Evolutionary conservation across 2,329 filamentous ascomycete species (phyloP).

Genomic region (Periconia digitata): DNA sequence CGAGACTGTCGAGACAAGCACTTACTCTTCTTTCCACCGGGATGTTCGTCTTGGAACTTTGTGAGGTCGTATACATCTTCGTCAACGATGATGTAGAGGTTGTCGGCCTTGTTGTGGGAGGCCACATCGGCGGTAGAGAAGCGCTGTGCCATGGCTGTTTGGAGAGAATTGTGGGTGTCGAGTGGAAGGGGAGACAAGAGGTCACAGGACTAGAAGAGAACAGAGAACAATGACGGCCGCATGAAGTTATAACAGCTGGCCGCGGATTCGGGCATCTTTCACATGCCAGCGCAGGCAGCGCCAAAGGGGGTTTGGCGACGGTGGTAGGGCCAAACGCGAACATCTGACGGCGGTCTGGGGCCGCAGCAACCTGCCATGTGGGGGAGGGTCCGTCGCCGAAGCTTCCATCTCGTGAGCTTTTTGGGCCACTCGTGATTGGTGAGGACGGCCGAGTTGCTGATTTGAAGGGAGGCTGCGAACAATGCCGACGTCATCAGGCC

Average conservation of each 20-base stretch:
- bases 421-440: conserved; percentile 30
- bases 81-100: conserved; percentile 87
- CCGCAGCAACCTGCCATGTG: conserved; percentile 25
- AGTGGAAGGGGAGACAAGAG: conserved; percentile 8
- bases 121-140: conserved; percentile 85
- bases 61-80: conserved; percentile 96
- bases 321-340: conserved; percentile 25
- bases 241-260: conserved; percentile 23
- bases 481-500: conserved; percentile 30
- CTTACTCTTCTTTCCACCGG: conserved; percentile 72
- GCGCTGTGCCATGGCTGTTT: conserved; percentile 80
- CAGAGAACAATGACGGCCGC: conserved; percentile 21
- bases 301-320: conserved; percentile 18
- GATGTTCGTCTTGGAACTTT: conserved; percentile 57
- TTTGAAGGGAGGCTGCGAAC: conserved; percentile 15
- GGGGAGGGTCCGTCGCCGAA: conserved; percentile 22
- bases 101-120: conserved; percentile 84
- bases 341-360: conserved; percentile 19
- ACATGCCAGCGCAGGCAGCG: conserved; percentile 34
- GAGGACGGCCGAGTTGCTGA: conserved; percentile 25
- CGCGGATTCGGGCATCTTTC: conserved; percentile 31
- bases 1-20: neutral
- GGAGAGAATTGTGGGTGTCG: neutral
- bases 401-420: conserved; percentile 33
- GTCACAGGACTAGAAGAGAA: conserved; percentile 11